Conservation (phyloP, 805 yeast species). For the Spathaspora sp. region DNA sequence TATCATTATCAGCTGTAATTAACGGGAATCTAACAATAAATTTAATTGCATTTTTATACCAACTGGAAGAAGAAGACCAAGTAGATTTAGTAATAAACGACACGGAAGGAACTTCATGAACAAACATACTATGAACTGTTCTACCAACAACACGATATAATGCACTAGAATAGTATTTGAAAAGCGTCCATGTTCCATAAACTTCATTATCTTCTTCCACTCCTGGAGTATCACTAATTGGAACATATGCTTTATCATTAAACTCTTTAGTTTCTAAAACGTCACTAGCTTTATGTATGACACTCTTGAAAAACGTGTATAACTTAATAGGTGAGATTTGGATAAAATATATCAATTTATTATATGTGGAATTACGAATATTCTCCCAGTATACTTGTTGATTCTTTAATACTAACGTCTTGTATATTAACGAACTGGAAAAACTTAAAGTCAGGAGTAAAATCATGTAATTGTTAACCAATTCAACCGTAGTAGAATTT, state of each 20-base stretch:
- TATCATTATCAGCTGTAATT: slow-evolving; percentile 21
- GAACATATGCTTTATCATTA: not conserved
- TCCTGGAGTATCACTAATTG: not conserved
- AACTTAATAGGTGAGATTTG: slow-evolving; percentile 32
- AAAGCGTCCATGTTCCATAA: slow-evolving; percentile 7
- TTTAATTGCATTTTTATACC: slow-evolving; percentile 3
- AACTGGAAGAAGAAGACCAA: not conserved
- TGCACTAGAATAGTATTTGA: slow-evolving; percentile 7
- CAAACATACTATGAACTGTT: slow-evolving; percentile 7
- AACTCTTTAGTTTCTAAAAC: slow-evolving; percentile 2
- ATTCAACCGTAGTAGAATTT: slow-evolving; percentile 6
- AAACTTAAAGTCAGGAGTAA: slow-evolving; percentile 22
- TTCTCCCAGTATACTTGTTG: slow-evolving; percentile 35
- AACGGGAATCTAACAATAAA: slow-evolving; percentile 16
- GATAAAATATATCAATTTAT: slow-evolving; percentile 27
- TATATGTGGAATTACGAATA: slow-evolving; percentile 19
- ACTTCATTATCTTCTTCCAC: slow-evolving; percentile 16
- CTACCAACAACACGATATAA: slow-evolving; percentile 4
- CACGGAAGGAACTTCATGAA: slow-evolving; percentile 14
- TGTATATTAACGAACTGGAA: slow-evolving; percentile 30
- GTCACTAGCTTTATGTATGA: slow-evolving; percentile 1
- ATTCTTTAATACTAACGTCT: slow-evolving; percentile 28
- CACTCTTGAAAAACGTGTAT: slow-evolving; percentile 11
- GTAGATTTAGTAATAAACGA: slow-evolving; percentile 8
- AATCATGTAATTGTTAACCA: slow-evolving; percentile 21